A percentile compares a stretch with the other conserved stretches of the same genome.
phyloP scores from a whole-genome alignment of 768 basidiomycete genomes.

The Astraeus odoratus region DNA sequence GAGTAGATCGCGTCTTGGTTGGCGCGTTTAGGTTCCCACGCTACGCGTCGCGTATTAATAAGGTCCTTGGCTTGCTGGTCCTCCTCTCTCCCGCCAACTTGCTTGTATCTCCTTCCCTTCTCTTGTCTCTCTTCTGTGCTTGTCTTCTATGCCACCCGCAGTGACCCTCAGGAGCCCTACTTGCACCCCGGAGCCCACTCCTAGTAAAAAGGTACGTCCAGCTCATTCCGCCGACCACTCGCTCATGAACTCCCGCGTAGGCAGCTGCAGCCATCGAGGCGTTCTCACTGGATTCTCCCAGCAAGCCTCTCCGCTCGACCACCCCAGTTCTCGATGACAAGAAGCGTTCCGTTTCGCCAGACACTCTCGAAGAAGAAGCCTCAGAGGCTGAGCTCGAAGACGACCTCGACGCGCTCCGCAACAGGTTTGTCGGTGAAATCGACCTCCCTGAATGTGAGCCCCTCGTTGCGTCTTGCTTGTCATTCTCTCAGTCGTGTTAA shows the following conservation, averaged over 20 bases:
- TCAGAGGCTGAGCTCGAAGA: conserved; percentile 17
- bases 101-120: too few species aligned
- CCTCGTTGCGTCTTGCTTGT: not conserved
- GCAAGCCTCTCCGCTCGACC: conserved; percentile 14
- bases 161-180: too few species aligned
- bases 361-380: conserved; percentile 20
- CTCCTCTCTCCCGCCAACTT: too few species aligned
- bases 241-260: not conserved
- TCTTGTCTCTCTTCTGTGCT: too few species aligned
- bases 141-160: too few species aligned
- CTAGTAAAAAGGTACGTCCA: not conserved
- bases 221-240: not conserved
- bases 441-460: conserved; percentile 52
- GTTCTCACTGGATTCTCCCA: conserved; percentile 38
- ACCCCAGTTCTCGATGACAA: conserved; percentile 23
- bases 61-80: too few species aligned
- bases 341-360: conserved; percentile 26
- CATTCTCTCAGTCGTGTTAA: not conserved
- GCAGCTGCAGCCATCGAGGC: conserved; percentile 39
- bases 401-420: conserved; percentile 34
- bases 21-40: too few species aligned
- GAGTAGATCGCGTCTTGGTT: too few species aligned
- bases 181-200: not conserved
- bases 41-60: not conserved
- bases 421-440: conserved; percentile 62